Percentiles rank a stretch among this genome's conserved stretches.
Evolutionary conservation across 441 rosid genomes (phyloP).

Genomic region (Erysimum cheiri): DNA sequence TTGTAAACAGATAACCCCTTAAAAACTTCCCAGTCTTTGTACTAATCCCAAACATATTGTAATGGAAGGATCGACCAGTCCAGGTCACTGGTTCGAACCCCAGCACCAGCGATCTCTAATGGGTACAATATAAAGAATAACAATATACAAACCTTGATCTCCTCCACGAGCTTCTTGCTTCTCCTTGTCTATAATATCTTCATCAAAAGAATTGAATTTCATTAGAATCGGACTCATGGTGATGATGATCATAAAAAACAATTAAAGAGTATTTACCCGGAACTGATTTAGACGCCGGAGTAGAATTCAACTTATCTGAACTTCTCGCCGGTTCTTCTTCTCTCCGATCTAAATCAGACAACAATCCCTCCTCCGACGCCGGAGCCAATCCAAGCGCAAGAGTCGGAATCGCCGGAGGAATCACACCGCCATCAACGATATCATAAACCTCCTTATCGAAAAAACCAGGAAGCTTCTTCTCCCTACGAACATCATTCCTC

Average conservation of each 20-base stretch:
- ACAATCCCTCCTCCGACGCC: conserved; percentile 66
- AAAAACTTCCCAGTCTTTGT: not conserved
- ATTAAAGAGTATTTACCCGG: conserved; percentile 47
- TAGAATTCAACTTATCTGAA: conserved; percentile 51
- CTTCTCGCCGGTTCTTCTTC: conserved; percentile 62
- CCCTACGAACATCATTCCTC: conserved; percentile 91
- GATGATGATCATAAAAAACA: not conserved
- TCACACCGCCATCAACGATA: conserved; percentile 66
- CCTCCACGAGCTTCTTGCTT: conserved; percentile 47
- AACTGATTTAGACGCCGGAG: conserved; percentile 49
- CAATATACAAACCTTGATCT: conserved; percentile 41
- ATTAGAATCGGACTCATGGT: not conserved
- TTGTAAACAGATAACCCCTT: not conserved
- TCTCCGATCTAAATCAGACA: conserved; percentile 82
- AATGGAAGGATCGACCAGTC: not conserved
- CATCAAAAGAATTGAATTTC: not conserved
- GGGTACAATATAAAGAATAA: not conserved
- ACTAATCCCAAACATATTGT: not conserved
- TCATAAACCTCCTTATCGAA: conserved; percentile 94
- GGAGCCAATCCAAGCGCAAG: conserved; percentile 57
- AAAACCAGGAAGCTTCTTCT: conserved; percentile 90
- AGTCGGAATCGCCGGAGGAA: conserved; percentile 37
- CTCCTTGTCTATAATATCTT: conserved; percentile 56
- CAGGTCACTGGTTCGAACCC: conserved; percentile 20
- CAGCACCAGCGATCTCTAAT: not conserved